A percentile compares a stretch with the other conserved stretches of the same genome.
Evolutionary conservation across 2,329 filamentous ascomycete species (phyloP).

Genomic region (Celoporthe dispersa): DNA sequence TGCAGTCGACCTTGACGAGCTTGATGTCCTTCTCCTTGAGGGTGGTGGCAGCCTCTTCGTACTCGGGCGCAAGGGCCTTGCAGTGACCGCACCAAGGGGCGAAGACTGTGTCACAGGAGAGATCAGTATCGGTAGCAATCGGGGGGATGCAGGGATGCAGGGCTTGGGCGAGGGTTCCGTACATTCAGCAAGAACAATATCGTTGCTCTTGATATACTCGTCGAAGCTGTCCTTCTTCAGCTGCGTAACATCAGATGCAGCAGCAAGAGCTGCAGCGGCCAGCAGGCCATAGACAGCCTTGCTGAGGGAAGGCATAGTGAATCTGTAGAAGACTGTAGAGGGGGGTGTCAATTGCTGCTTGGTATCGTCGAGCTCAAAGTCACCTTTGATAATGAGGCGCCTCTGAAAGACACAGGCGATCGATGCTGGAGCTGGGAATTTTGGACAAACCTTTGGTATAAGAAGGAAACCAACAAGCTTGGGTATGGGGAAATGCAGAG

Average conservation of each 20-base stretch:
- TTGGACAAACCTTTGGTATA: constrained; percentile 23
- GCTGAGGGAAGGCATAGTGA: constrained; percentile 53
- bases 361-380: background rate
- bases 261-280: constrained; percentile 60
- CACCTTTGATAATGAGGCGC: background rate
- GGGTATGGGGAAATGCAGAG: background rate
- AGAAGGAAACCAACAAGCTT: constrained; percentile 8
- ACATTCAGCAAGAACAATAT: constrained; percentile 94
- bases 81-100: constrained; percentile 98
- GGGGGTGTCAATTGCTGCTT: constrained; percentile 4
- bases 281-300: constrained; percentile 58
- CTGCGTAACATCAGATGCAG: constrained; percentile 80
- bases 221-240: constrained; percentile 87
- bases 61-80: constrained; percentile 95
- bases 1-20: constrained; percentile 91
- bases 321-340: constrained; percentile 18
- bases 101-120: constrained; percentile 67
- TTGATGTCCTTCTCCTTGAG: constrained; percentile 88
- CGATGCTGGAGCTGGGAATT: background rate
- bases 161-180: constrained; percentile 50
- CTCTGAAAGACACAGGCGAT: background rate
- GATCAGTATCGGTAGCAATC: background rate
- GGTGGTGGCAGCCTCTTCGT: constrained; percentile 82
- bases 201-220: constrained; percentile 82
- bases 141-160: background rate